A percentile compares a stretch with the other conserved stretches of the same genome.
phyloP scores from a whole-genome alignment of 257 asterid genomes.

The Rehmannia glutinosa region DNA sequence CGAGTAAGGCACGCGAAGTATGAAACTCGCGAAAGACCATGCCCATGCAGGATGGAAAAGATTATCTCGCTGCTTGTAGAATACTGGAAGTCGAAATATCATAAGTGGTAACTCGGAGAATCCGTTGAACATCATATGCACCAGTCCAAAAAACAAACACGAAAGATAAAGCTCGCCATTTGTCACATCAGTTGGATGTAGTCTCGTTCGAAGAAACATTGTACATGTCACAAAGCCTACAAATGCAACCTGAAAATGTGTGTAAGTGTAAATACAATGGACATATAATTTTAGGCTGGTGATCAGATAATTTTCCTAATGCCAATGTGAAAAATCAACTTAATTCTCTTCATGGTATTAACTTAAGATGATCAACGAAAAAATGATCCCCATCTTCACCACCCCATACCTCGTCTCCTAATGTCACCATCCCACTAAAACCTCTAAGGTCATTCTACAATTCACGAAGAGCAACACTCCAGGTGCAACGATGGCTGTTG shows the following conservation, averaged over 20 bases:
- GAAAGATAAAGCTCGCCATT: conserved; percentile 68
- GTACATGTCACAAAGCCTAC: conserved; percentile 78
- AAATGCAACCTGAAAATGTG: conserved; percentile 69
- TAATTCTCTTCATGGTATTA: too few relatives aligned
- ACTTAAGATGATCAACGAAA: too few relatives aligned
- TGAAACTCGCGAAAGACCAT: conserved; percentile 71
- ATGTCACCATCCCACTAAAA: too few relatives aligned
- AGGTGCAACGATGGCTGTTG: too few relatives aligned
- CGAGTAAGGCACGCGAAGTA: conserved; percentile 83
- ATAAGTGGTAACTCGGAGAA: conserved; percentile 78
- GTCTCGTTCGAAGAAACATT: conserved; percentile 66
- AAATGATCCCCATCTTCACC: too few relatives aligned
- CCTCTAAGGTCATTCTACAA: too few relatives aligned
- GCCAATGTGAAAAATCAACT: background rate
- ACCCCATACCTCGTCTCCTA: too few relatives aligned
- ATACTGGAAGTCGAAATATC: conserved; percentile 88
- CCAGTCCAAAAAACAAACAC: conserved; percentile 68
- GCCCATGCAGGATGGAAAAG: conserved; percentile 91
- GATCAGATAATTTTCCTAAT: background rate
- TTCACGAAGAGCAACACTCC: too few relatives aligned
- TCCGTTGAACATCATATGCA: conserved; percentile 95
- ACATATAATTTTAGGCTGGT: background rate
- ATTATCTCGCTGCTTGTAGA: conserved; percentile 90
- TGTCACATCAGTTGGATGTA: conserved; percentile 60
- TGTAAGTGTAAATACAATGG: background rate